phyloP scores from a whole-genome alignment of 768 basidiomycete species.

The Agrocybe praecox region DNA sequence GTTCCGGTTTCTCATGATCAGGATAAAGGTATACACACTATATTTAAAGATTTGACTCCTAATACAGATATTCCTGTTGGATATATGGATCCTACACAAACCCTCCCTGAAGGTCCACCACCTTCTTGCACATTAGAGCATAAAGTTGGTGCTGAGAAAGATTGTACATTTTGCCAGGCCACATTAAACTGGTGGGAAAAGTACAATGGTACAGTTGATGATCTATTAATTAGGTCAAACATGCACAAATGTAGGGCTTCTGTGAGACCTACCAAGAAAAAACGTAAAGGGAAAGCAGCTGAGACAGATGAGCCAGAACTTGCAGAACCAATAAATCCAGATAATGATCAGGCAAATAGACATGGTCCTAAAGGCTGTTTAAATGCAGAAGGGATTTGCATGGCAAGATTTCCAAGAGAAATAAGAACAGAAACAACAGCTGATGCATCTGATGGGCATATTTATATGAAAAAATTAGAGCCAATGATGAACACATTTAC shows the following conservation, averaged over 20 bases:
- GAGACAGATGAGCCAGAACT: too few species aligned
- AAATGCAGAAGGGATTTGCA: constrained; percentile 19
- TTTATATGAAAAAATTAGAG: constrained; percentile 28
- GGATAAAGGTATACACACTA: too few species aligned
- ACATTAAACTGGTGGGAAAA: neutral
- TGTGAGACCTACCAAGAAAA: neutral
- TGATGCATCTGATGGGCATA: constrained; percentile 21
- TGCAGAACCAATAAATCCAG: too few species aligned
- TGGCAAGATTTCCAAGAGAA: constrained; percentile 25
- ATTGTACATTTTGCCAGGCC: neutral
- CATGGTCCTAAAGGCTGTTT: constrained; percentile 6
- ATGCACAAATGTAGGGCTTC: neutral
- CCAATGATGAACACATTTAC: constrained; percentile 3
- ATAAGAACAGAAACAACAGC: constrained; percentile 6
- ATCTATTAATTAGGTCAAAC: neutral
- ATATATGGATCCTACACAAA: neutral
- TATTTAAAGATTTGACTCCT: too few species aligned
- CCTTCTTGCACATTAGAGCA: too few species aligned
- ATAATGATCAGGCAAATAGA: too few species aligned
- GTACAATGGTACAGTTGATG: neutral
- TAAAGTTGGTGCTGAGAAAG: neutral
- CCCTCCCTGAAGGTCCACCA: too few species aligned
- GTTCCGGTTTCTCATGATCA: too few species aligned
- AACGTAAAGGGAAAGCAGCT: neutral
- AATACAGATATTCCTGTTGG: neutral